Conservation (phyloP, 2,329 filamentous ascomycete genomes). For the Xylaria sp. region DNA sequence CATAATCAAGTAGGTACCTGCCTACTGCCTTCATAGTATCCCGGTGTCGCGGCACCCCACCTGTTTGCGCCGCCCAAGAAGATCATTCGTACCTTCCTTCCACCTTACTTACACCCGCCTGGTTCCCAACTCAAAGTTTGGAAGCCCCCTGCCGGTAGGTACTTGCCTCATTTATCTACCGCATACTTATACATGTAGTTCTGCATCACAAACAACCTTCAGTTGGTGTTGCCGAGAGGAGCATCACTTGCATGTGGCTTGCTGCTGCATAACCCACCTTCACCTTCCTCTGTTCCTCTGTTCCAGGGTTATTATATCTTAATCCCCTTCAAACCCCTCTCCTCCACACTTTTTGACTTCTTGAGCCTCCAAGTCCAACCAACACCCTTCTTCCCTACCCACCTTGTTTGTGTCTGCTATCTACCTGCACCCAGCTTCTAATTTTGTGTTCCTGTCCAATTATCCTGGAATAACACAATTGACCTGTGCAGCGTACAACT, state of each 20-base stretch:
- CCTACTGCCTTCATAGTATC: neutral
- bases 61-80: neutral
- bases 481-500: neutral
- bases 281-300: neutral
- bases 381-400: neutral
- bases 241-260: constrained; percentile 1
- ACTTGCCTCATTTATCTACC: neutral
- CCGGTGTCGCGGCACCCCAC: neutral
- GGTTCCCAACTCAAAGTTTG: neutral
- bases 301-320: neutral
- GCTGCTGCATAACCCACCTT: neutral
- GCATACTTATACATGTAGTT: too few relatives aligned
- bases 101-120: neutral
- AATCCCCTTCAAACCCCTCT: neutral
- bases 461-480: neutral
- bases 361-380: constrained; percentile 24
- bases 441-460: neutral
- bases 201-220: neutral
- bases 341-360: constrained; percentile 18
- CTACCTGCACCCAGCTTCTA: neutral
- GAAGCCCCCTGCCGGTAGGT: neutral
- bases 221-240: constrained; percentile 3
- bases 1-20: neutral
- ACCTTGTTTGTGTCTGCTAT: neutral
- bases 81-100: neutral